Conservation (phyloP, 2,329 filamentous ascomycete genomes). For the Pseudogymnoascus sp. region DNA sequence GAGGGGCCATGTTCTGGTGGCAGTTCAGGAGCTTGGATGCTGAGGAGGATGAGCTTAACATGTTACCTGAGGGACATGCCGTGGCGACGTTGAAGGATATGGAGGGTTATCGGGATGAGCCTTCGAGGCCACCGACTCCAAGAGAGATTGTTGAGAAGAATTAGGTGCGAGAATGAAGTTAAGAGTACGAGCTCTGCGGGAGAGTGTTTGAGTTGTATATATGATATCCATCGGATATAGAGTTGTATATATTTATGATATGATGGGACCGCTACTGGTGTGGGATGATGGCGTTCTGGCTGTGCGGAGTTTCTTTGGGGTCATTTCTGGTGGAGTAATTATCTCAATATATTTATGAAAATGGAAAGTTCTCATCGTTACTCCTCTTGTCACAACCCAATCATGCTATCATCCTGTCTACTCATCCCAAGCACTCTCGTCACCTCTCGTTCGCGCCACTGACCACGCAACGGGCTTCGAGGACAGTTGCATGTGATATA, state of each 20-base stretch:
- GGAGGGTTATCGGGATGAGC: slow-evolving; percentile 6
- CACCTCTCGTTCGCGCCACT: not conserved
- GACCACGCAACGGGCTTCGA: not conserved
- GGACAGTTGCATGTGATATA: too few species aligned
- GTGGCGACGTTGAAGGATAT: slow-evolving; percentile 10
- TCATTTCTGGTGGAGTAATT: not conserved
- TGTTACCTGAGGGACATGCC: slow-evolving; percentile 13
- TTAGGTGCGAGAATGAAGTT: not conserved
- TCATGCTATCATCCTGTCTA: too few species aligned
- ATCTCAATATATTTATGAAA: not conserved
- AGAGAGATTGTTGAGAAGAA: slow-evolving; percentile 6
- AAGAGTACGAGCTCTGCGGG: not conserved
- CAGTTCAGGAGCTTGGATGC: slow-evolving; percentile 25
- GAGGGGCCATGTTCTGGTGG: slow-evolving; percentile 25
- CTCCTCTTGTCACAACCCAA: not conserved
- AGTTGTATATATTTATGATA: not conserved
- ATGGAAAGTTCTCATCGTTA: not conserved
- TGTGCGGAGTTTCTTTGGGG: slow-evolving; percentile 19
- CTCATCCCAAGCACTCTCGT: not conserved
- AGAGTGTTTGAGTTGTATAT: not conserved
- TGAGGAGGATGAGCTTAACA: slow-evolving; percentile 27
- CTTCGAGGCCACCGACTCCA: not conserved
- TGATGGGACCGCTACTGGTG: slow-evolving; percentile 31
- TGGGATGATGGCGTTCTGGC: slow-evolving; percentile 28
- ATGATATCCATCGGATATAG: not conserved